Evolutionary conservation across 1,284 basidiomycete genomes (phyloP), one percentile per base, ranked within the genome.

Genomic region (Dichomitus squalens): DNA sequence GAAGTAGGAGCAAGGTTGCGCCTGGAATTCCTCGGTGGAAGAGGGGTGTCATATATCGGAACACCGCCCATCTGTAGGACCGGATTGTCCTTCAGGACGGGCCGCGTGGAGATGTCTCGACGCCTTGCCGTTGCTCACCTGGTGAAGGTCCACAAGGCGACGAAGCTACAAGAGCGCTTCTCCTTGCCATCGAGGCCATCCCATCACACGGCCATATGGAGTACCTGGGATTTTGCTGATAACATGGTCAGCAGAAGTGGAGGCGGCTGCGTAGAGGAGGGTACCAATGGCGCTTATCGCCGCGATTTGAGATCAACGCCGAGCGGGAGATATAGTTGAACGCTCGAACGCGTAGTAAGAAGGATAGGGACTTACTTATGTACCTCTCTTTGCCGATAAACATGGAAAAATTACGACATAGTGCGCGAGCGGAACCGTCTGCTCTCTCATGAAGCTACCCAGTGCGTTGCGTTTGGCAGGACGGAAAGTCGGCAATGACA

Each of bases 121-220:
- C 40, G 11, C 29, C 23, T 25, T 29, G 29, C 3, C 5, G 5
- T 33, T 36, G 60, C 57, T 62, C 60, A 62, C 60, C 60, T 61
- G 60, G 41, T 47, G 29, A 20, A 18, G 20, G 36, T n/a, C 56
- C 60, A 62, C 31, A 59, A 49, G 60, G 57, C 23, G 7, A 49
- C 20, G 53, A 52, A 56, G 52, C 23, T 14, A 49, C 18, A n/a
- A 11, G 0, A 14, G 27, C 16, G 16, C 60, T 56, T 56, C 60
- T 53, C 27, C 8, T 31, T 49, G 43, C 35, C 46, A 56, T 55
- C 57, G 51, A 41, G 48, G 8, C 52, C 48, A 49, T 44, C 44
- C 18, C 16, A 27, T 61, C 60, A 52, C 60, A 58, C 60, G 54
- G 21, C 51, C 43, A 44, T 35, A 61, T 56, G 53, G 44, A 38